These are phyloP conservation scores for Histomonas meleagridis DNA, from an alignment of 208 protist genomes.

Conservation along the genomic window DNA sequence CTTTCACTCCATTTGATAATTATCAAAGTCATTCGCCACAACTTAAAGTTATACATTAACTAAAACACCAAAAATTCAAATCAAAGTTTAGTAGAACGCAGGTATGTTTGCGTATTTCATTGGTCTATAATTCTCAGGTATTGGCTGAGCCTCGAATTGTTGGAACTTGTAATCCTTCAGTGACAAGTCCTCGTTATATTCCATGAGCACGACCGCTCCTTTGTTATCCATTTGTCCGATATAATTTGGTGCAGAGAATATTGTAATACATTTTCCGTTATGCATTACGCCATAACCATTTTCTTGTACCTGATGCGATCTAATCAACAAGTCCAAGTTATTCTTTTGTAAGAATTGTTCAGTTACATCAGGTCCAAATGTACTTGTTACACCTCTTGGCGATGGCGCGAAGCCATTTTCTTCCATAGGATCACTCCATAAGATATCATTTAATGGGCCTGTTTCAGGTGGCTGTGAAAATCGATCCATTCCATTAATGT, in stretches of 20 bases:
- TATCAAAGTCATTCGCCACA: too few relatives aligned
- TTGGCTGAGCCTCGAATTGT: neutral
- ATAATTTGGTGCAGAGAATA: slow-evolving; percentile 48
- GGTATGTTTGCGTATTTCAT: neutral
- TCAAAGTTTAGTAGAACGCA: neutral
- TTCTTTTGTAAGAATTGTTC: slow-evolving; percentile 48
- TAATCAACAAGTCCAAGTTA: slow-evolving; percentile 48
- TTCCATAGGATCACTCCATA: slow-evolving; percentile 46
- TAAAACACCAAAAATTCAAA: neutral
- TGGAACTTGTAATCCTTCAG: neutral
- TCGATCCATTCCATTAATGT: neutral
- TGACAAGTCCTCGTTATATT: neutral
- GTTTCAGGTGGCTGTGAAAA: neutral
- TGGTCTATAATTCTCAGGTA: neutral
- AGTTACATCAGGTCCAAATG: slow-evolving; percentile 54
- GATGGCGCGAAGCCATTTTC: slow-evolving; percentile 39
- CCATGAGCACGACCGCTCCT: neutral
- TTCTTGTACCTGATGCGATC: slow-evolving; percentile 50
- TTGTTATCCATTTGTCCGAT: slow-evolving; percentile 22
- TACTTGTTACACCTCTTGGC: slow-evolving; percentile 44
- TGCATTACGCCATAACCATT: slow-evolving; percentile 49
- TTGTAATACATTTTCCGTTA: slow-evolving; percentile 46
- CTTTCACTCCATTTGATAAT: too few relatives aligned
- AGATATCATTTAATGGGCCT: slow-evolving; percentile 22
- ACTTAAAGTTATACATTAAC: too few relatives aligned